phyloP scores from a whole-genome alignment of 2,329 filamentous ascomycete species.

The Colletotrichum sp. region DNA sequence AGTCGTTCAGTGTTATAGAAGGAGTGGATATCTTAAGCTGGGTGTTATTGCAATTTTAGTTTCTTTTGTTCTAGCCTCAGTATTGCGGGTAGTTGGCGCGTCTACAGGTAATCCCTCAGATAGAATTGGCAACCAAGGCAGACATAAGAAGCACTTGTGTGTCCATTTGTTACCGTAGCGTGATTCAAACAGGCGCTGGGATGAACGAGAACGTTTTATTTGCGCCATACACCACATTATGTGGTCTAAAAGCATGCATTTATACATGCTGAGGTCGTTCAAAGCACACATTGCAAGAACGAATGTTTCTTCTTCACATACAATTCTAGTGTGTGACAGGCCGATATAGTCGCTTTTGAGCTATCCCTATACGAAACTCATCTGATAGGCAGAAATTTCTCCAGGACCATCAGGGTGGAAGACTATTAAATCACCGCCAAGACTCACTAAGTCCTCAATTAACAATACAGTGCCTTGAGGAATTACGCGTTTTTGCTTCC shows the following conservation, averaged over 20 bases:
- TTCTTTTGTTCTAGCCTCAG: neutral
- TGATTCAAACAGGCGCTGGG: neutral
- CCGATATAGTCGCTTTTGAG: neutral
- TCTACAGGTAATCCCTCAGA: neutral
- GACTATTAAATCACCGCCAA: neutral
- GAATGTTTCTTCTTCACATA: neutral
- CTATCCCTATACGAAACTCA: neutral
- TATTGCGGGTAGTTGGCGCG: neutral
- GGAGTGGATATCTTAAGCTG: neutral
- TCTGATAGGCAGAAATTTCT: too few species aligned
- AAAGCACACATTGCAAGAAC: neutral
- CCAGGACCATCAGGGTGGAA: neutral
- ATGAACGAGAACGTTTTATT: neutral
- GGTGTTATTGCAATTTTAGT: neutral
- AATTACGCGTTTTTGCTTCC: too few species aligned
- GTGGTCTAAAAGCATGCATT: neutral
- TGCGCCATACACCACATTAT: neutral
- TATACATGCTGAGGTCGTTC: neutral
- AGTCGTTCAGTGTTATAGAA: too few species aligned
- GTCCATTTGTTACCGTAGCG: neutral
- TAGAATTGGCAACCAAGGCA: neutral
- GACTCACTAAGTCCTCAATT: neutral
- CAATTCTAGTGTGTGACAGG: fast-evolving
- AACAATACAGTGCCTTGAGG: too few species aligned
- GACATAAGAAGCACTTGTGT: neutral